A percentile compares a stretch with the other conserved stretches of the same genome.
phyloP scores from a whole-genome alignment of 2,329 filamentous ascomycete species.

The Didymella segeticola region DNA sequence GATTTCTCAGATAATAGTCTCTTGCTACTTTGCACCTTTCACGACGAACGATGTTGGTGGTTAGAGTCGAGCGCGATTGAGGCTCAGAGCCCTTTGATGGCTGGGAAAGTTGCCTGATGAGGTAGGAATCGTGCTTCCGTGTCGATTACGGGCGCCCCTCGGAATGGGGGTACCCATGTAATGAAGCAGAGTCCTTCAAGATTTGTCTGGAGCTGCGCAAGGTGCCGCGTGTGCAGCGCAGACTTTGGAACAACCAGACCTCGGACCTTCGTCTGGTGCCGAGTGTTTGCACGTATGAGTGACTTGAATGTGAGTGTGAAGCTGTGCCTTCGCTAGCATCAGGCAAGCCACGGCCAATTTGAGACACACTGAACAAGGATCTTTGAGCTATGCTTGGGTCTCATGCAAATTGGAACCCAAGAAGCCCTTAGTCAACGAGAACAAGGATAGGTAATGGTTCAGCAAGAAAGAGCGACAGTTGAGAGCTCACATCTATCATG shows the following conservation, averaged over 20 bases:
- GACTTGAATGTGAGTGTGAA: too few relatives aligned
- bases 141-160: constrained; percentile 18
- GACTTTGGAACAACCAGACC: too few relatives aligned
- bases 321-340: too few relatives aligned
- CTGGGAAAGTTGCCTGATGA: constrained; percentile 11
- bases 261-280: too few relatives aligned
- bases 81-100: constrained; percentile 12
- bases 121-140: constrained; percentile 2
- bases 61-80: constrained; percentile 1
- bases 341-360: too few relatives aligned
- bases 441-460: too few relatives aligned
- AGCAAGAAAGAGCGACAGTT: not conserved
- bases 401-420: too few relatives aligned
- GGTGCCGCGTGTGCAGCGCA: too few relatives aligned
- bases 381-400: too few relatives aligned
- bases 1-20: not conserved
- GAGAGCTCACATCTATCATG: not conserved
- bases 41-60: not conserved
- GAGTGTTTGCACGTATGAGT: too few relatives aligned
- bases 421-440: too few relatives aligned
- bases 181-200: constrained; percentile 4
- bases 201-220: not conserved
- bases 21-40: not conserved
- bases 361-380: too few relatives aligned
- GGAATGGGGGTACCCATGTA: constrained; percentile 20